phyloP scores from a whole-genome alignment of 768 basidiomycete genomes.

The Serendipita sp. region DNA sequence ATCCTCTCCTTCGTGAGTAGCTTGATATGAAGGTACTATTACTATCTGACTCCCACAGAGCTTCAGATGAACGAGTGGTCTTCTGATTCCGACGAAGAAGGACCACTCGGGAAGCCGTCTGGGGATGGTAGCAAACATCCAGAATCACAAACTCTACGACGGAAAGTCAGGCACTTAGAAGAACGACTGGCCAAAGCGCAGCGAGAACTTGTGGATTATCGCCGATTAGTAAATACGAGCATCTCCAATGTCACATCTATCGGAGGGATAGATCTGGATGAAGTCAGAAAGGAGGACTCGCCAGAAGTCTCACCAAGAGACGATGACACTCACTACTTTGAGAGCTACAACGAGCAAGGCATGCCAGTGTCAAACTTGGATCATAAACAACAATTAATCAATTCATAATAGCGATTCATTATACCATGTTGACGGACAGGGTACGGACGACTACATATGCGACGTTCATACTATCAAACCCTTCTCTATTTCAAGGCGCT shows the following conservation, averaged over 20 bases:
- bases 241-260: constrained; percentile 21
- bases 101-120: constrained; percentile 11
- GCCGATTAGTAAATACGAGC: constrained; percentile 35
- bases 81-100: constrained; percentile 49
- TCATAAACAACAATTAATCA: not conserved
- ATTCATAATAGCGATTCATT: constrained; percentile 59
- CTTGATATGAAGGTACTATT: not conserved
- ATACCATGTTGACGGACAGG: constrained; percentile 91
- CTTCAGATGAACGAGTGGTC: constrained; percentile 51
- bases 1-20: constrained; percentile 71
- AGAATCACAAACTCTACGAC: constrained; percentile 21
- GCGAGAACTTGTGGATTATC: constrained; percentile 47
- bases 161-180: constrained; percentile 43
- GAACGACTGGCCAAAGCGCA: constrained; percentile 41
- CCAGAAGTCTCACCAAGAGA: constrained; percentile 33
- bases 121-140: constrained; percentile 12
- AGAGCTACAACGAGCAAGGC: constrained; percentile 83
- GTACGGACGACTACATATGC: constrained; percentile 89
- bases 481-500: constrained; percentile 63
- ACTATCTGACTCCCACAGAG: constrained; percentile 25
- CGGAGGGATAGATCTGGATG: constrained; percentile 19
- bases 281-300: constrained; percentile 22
- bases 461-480: constrained; percentile 72
- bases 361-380: constrained; percentile 2
- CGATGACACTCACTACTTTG: constrained; percentile 88